phyloP scores from a whole-genome alignment of 345 rosid genomes.

The Salix koriyanagi region DNA sequence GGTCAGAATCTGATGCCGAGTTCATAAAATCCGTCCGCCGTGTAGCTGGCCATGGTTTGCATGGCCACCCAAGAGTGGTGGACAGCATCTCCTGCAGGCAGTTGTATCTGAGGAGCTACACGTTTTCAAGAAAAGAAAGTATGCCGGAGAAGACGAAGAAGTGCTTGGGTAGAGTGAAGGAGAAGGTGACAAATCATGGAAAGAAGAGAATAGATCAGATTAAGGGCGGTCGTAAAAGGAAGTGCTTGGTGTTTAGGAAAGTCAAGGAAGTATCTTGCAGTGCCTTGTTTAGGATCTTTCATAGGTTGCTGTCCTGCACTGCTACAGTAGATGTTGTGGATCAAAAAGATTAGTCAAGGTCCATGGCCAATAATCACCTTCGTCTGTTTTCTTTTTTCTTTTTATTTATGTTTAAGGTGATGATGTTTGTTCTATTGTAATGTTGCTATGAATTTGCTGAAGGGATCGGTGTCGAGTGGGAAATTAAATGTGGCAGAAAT shows the following conservation, averaged over 20 bases:
- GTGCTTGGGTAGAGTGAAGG: constrained; percentile 23
- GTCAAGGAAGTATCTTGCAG: constrained; percentile 47
- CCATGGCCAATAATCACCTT: background rate
- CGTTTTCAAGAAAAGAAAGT: constrained; percentile 22
- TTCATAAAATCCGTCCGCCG: constrained; percentile 26
- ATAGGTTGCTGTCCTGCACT: constrained; percentile 48
- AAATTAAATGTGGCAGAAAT: background rate
- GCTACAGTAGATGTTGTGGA: constrained; percentile 52
- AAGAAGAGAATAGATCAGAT: constrained; percentile 8
- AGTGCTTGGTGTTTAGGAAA: constrained; percentile 46
- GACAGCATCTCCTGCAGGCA: constrained; percentile 24
- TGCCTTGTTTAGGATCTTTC: constrained; percentile 46
- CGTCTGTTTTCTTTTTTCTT: background rate
- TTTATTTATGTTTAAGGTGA: background rate
- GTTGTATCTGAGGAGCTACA: constrained; percentile 27
- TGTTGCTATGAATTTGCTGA: background rate
- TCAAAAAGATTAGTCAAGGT: constrained; percentile 2
- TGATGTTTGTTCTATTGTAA: background rate
- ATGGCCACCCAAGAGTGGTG: constrained; percentile 20
- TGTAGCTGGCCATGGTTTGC: constrained; percentile 16
- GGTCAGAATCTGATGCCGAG: constrained; percentile 28
- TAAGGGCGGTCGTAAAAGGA: constrained; percentile 19
- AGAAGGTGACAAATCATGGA: constrained; percentile 12
- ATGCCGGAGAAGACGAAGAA: constrained; percentile 24
- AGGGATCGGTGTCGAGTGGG: background rate